Conservation (phyloP, 2,329 filamentous ascomycete genomes). For the Taxawa tesnikishii region DNA sequence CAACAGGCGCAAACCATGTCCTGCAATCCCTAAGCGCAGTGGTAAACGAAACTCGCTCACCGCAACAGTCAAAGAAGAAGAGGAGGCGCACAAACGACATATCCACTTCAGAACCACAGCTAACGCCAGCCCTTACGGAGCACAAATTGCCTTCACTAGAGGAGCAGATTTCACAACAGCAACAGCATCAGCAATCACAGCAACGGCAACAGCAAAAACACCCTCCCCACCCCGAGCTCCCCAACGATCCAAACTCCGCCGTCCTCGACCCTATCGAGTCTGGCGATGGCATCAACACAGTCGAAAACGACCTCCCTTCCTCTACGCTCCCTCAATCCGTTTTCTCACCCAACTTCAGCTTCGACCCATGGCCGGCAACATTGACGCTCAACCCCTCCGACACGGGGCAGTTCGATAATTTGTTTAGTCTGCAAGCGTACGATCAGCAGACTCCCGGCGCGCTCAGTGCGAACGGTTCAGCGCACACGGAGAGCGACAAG, state of each 20-base stretch:
- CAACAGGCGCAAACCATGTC: neutral
- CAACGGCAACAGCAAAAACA: conserved; percentile 4
- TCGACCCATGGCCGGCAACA: conserved; percentile 13
- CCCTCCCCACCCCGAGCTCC: conserved; percentile 5
- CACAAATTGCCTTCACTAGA: neutral
- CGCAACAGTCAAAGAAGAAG: neutral
- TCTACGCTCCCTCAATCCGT: conserved; percentile 16
- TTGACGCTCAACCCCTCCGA: conserved; percentile 6
- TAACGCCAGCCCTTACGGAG: neutral
- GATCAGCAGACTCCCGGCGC: conserved; percentile 32
- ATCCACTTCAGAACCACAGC: neutral
- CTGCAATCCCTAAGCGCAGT: neutral
- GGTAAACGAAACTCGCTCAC: neutral
- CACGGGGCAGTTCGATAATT: conserved; percentile 10
- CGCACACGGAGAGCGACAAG: conserved; percentile 46
- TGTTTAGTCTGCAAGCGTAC: conserved; percentile 13
- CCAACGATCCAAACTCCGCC: conserved; percentile 2
- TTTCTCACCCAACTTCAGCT: conserved; percentile 30
- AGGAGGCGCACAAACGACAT: neutral
- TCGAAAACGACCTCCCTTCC: conserved; percentile 1
- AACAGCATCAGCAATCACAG: conserved; percentile 2
- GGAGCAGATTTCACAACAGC: neutral
- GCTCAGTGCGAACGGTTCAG: conserved; percentile 25
- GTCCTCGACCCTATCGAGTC: conserved; percentile 2
- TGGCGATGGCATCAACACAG: conserved; percentile 4